phyloP scores from a whole-genome alignment of 306 rosid genomes.

The Macrotyloma uniflorum region DNA sequence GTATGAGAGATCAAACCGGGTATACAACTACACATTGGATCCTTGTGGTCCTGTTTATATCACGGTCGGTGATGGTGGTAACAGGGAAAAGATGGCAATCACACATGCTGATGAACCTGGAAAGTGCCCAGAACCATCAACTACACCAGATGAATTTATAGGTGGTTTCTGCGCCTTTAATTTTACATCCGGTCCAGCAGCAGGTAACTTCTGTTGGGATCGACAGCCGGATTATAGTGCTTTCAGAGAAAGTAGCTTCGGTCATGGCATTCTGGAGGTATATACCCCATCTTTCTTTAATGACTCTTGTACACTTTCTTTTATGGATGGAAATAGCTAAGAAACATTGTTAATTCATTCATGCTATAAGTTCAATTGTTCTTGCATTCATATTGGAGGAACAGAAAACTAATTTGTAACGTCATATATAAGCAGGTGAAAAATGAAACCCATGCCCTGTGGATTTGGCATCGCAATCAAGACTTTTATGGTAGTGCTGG shows the following conservation, averaged over 20 bases:
- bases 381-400: neutral
- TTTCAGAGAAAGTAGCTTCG: slow-evolving; percentile 90
- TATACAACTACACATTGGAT: slow-evolving; percentile 86
- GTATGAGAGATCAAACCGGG: slow-evolving; percentile 89
- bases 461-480: slow-evolving; percentile 91
- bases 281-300: slow-evolving; percentile 20
- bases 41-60: slow-evolving; percentile 83
- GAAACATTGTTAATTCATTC: neutral
- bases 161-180: slow-evolving; percentile 80
- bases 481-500: slow-evolving; percentile 62
- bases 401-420: slow-evolving; percentile 7
- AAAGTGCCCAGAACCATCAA: slow-evolving; percentile 78
- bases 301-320: neutral
- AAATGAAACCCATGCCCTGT: slow-evolving; percentile 88
- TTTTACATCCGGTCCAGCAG: slow-evolving; percentile 86
- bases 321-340: neutral
- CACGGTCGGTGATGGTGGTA: slow-evolving; percentile 88
- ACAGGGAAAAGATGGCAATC: slow-evolving; percentile 80
- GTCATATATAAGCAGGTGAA: slow-evolving; percentile 56
- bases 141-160: slow-evolving; percentile 55
- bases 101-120: slow-evolving; percentile 85
- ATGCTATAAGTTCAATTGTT: neutral
- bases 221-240: slow-evolving; percentile 90
- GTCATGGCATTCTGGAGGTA: slow-evolving; percentile 97
- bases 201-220: slow-evolving; percentile 92